Percentiles rank a stretch among this genome's conserved stretches.
Evolutionary conservation across 2,329 filamentous ascomycete genomes (phyloP).

Genomic region (Colletotrichum incanum): DNA sequence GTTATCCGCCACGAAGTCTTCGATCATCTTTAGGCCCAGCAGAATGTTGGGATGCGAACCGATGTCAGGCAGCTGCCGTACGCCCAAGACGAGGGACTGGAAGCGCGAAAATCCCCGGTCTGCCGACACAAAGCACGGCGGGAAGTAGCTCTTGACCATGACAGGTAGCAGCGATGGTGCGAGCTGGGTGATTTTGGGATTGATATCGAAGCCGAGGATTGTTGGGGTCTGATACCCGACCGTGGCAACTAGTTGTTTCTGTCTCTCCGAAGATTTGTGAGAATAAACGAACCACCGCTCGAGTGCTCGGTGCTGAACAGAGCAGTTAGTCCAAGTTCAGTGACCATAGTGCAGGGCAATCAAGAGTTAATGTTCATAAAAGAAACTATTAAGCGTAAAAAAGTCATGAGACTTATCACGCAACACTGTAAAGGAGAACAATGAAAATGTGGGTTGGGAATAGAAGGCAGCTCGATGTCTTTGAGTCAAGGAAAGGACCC

Average conservation of each 20-base stretch:
- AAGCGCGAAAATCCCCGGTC: neutral
- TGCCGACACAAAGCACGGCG: neutral
- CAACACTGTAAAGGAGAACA: too few species aligned
- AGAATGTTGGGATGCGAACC: neutral
- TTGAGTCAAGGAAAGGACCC: too few species aligned
- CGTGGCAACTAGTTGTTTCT: neutral
- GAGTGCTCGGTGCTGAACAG: neutral
- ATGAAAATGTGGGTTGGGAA: too few species aligned
- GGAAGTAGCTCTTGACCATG: slow-evolving; percentile 5
- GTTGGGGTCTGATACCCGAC: neutral
- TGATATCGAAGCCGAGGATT: slow-evolving; percentile 2
- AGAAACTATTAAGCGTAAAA: too few species aligned
- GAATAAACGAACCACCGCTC: slow-evolving; percentile 1
- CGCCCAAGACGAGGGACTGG: neutral
- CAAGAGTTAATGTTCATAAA: too few species aligned
- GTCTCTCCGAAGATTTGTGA: neutral
- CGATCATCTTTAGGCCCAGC: neutral
- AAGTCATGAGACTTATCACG: too few species aligned
- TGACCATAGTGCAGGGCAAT: too few species aligned
- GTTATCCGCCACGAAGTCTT: neutral
- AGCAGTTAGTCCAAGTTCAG: too few species aligned
- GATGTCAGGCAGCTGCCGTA: neutral
- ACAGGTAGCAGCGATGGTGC: neutral
- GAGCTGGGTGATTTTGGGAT: neutral
- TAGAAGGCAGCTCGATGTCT: too few species aligned